These are phyloP conservation scores for Clonostachys chloroleuca DNA, from an alignment of 2,329 filamentous ascomycete genomes.

Conservation along the genomic window DNA sequence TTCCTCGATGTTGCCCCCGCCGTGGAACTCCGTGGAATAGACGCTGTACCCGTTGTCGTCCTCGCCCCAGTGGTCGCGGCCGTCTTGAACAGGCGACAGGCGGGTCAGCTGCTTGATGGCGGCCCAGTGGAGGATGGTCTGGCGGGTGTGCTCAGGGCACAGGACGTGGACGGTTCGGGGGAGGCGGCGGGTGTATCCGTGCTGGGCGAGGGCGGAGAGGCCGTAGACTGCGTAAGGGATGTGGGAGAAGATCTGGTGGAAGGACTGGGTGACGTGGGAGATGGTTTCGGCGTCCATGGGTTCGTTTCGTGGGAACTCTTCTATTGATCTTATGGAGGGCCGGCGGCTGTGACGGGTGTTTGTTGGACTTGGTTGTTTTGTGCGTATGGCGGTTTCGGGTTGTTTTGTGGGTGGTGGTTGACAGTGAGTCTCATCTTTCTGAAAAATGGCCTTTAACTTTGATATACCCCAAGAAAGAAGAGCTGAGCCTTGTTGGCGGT, in stretches of 20 bases:
- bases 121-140: constrained; percentile 35
- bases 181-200: constrained; percentile 26
- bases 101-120: not conserved
- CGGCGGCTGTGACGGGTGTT: too few relatives aligned
- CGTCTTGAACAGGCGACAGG: too few relatives aligned
- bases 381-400: too few relatives aligned
- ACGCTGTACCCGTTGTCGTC: too few relatives aligned
- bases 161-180: constrained; percentile 31
- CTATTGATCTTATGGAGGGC: too few relatives aligned
- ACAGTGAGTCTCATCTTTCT: too few relatives aligned
- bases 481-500: too few relatives aligned
- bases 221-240: constrained; percentile 42
- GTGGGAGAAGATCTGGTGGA: constrained; percentile 33
- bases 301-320: not conserved
- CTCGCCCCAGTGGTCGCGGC: too few relatives aligned
- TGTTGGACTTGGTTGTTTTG: too few relatives aligned
- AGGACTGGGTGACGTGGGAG: constrained; percentile 22
- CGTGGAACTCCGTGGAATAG: constrained; percentile 9
- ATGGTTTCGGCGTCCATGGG: constrained; percentile 21
- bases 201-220: constrained; percentile 34
- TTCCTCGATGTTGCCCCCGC: constrained; percentile 16
- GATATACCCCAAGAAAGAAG: too few relatives aligned
- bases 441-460: too few relatives aligned
- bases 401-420: too few relatives aligned
- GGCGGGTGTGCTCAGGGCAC: constrained; percentile 26